A percentile compares a stretch with the other conserved stretches of the same genome.
Evolutionary conservation across 768 basidiomycete genomes (phyloP).

Genomic region (Auriscalpium microsporum): DNA sequence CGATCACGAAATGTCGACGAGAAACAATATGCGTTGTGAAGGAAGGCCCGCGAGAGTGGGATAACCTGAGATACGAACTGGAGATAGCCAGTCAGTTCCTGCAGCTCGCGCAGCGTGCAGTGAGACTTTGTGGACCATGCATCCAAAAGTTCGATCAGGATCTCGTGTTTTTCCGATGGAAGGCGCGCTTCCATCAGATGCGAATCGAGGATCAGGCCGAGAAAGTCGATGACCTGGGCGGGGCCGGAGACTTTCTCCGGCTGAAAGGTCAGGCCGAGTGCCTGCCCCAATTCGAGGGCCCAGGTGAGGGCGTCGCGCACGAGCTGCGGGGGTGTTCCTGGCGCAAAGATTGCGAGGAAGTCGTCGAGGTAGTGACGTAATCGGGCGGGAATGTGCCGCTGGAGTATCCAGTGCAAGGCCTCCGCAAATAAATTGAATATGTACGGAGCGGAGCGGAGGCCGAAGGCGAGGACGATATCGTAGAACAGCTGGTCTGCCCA

Average conservation of each 20-base stretch:
- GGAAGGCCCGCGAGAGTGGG: conserved; percentile 21
- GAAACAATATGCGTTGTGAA: conserved; percentile 24
- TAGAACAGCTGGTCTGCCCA: conserved; percentile 25
- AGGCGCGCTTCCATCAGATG: conserved; percentile 26
- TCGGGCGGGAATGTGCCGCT: conserved; percentile 23
- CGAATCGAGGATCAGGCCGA: conserved; percentile 13
- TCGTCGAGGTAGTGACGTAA: conserved; percentile 30
- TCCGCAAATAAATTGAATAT: conserved; percentile 34
- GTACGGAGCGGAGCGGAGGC: conserved; percentile 26
- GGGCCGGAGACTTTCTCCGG: conserved; percentile 18
- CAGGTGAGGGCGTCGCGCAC: conserved; percentile 21
- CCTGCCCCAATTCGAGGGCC: conserved; percentile 20
- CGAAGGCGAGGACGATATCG: conserved; percentile 26
- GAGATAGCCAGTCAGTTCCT: conserved; percentile 27
- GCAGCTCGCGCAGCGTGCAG: conserved; percentile 21
- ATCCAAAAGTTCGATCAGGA: conserved; percentile 17
- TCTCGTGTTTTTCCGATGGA: conserved; percentile 22
- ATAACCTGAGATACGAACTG: conserved; percentile 29
- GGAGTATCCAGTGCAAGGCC: conserved; percentile 33
- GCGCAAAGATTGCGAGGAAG: conserved; percentile 18
- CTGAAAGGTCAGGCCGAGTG: conserved; percentile 26
- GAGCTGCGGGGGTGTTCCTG: not conserved
- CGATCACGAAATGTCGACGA: conserved; percentile 18
- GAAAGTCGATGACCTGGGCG: conserved; percentile 9
- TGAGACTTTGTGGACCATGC: conserved; percentile 14